These are phyloP conservation scores for Nephelium lappaceum DNA, from an alignment of 345 rosid species.

Conservation along the genomic window DNA sequence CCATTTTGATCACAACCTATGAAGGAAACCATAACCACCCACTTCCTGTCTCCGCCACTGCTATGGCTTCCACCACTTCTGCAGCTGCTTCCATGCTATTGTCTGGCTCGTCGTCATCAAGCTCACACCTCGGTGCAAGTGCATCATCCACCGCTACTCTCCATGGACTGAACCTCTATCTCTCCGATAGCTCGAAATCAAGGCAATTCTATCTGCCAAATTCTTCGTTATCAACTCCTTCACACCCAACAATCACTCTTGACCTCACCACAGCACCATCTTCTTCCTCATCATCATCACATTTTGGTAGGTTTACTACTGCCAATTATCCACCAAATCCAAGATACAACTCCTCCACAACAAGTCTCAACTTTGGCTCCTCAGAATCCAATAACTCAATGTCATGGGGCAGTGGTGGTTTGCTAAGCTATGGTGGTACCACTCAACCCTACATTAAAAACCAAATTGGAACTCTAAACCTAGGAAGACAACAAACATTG, in stretches of 20 bases:
- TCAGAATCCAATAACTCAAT: slow-evolving; percentile 39
- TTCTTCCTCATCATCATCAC: slow-evolving; percentile 40
- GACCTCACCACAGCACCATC: slow-evolving; percentile 66
- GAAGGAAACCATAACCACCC: slow-evolving; percentile 97
- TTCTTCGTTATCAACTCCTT: slow-evolving; percentile 50
- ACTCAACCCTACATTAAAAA: slow-evolving; percentile 39
- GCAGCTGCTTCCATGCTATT: slow-evolving; percentile 91
- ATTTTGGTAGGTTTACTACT: slow-evolving; percentile 41
- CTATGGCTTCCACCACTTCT: slow-evolving; percentile 96
- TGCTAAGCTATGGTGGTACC: slow-evolving; percentile 36
- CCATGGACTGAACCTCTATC: slow-evolving; percentile 57
- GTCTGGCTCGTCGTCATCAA: slow-evolving; percentile 63
- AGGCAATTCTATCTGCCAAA: slow-evolving; percentile 48
- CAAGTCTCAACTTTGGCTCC: slow-evolving; percentile 64
- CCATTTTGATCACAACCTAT: slow-evolving; percentile 81
- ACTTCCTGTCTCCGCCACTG: slow-evolving; percentile 83
- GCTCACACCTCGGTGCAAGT: slow-evolving; percentile 26
- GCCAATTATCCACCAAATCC: slow-evolving; percentile 20
- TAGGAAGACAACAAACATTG: slow-evolving; percentile 31
- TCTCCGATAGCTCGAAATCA: slow-evolving; percentile 45
- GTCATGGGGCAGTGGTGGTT: slow-evolving; percentile 40
- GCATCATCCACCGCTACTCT: slow-evolving; percentile 31
- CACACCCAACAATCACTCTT: slow-evolving; percentile 79
- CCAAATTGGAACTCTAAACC: slow-evolving; percentile 32
- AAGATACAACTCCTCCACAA: slow-evolving; percentile 36